These are phyloP conservation scores for Alloteropsis angusta DNA, from an alignment of 202 grass and related monocot species.

Conservation along the genomic window DNA sequence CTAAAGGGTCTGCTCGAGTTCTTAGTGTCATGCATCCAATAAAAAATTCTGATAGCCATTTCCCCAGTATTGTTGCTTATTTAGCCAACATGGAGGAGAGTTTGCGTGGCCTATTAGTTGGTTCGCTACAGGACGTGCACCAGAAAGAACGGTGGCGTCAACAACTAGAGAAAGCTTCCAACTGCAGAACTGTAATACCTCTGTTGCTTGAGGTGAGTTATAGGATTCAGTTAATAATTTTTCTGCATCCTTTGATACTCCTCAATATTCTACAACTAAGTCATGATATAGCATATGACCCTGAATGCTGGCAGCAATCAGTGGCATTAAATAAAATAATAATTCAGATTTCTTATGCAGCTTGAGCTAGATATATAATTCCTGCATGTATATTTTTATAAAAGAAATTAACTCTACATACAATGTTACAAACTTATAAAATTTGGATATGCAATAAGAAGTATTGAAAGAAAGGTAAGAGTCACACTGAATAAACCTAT, in stretches of 20 bases:
- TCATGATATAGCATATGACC: not conserved
- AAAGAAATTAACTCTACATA: not conserved
- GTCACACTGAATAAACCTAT: not conserved
- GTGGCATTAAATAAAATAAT: not conserved
- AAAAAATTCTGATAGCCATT: constrained; percentile 57
- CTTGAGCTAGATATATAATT: not conserved
- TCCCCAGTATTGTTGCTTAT: constrained; percentile 62
- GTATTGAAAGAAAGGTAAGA: constrained; percentile 8
- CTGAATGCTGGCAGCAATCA: not conserved
- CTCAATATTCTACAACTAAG: constrained; percentile 3
- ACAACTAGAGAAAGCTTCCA: constrained; percentile 54
- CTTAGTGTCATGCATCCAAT: constrained; percentile 43
- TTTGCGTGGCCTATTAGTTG: constrained; percentile 66
- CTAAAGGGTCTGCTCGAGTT: constrained; percentile 63
- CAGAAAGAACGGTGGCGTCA: constrained; percentile 60
- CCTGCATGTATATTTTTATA: not conserved
- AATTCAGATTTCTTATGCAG: not conserved
- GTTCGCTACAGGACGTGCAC: constrained; percentile 49
- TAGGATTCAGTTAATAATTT: not conserved
- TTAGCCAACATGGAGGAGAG: constrained; percentile 88
- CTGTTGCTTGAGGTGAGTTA: constrained; percentile 91
- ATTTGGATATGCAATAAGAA: constrained; percentile 20
- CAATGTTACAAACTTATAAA: not conserved
- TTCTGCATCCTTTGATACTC: constrained; percentile 15
- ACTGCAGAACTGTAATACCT: constrained; percentile 63